Evolutionary conservation across 1,139 yeast genomes (phyloP), one percentile per base, ranked within the genome.

Genomic region (Pichia inconspicua): DNA sequence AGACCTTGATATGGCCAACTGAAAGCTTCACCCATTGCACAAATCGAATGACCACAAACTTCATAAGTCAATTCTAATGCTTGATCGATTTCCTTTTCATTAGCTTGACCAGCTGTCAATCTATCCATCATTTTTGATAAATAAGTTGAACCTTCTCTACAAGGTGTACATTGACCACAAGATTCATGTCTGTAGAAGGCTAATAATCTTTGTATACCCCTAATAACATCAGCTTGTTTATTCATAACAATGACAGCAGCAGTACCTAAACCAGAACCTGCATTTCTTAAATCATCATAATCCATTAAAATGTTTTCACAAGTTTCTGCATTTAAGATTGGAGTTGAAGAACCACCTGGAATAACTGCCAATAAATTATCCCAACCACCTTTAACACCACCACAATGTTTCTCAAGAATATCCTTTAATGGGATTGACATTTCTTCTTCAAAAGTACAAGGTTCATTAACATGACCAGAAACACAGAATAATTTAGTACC

Each of bases 91-190:
- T 86, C 95, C 55, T 79, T 77, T 60, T 76, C 80, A 53, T 77
- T 74, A 45, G 94, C 95, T 72, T 84, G 92, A 45, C 95, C 95
- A 52, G 68, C 70, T 52, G 72, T 77, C 66, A 87, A 77, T 64
- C 95, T 78, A 63, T 83, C 85, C 95, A 86, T 86, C 77, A 85
- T 82, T 68, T 79, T 83, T 53, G 76, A 73, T 57, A 86, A 71
- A 85, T 92, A 86, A 32, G 95, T 83, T 43, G 96, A 87, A 53
- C 96, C 96, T 71, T 87, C 96, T 68, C 96, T 82, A 71, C 96
- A 87, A 51, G 96, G 96, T 15, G 96, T 86, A 73, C 95, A 86
- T 71, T 86, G 95, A 53, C 95, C 95, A 71, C 95, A 86, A 11
- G 94, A 84, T 73, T 86, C 95, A 68, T 86, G 95, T 71, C 83